Evolutionary conservation across 192 early-diverging fungal species (phyloP), one percentile per base, ranked within the genome.

Genomic region (Fimicolochytrium jonesii): DNA sequence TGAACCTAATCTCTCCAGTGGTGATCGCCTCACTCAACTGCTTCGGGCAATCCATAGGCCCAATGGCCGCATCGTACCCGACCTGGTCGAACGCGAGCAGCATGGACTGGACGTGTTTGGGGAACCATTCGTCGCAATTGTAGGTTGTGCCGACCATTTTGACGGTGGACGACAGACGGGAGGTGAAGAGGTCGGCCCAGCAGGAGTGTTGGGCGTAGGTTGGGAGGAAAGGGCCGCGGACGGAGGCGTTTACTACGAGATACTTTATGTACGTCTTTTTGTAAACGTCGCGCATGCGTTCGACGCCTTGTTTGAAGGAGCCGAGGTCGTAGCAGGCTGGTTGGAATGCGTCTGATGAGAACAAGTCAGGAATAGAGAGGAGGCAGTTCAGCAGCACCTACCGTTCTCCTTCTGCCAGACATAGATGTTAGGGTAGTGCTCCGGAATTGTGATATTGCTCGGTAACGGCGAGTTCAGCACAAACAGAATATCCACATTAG

Each of bases 191-290:
- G 29, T 58, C 56, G 37, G 42, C 25, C 56, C 56, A 58, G 56
- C 56, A 58, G 35, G 37, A 13, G 15, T 18, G 37, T n/a, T n/a
- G n/a, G 20, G 13, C 25, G 56, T 58, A 31, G 3, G 56, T 22
- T 20, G 56, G 56, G 4, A 39, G 56, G 56, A 58, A 58, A 2
- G 56, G 56, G 2, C 56, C 56, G 13, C 56, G 56, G 30, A 58
- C 41, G 9, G 56, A 58, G 13, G 56, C 56, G 39, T 58, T 58
- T 20, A 58, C 11, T 3, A 58, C 4, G 37, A 58, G 18, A 42
- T 58, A 58, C 13, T 31, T 20, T 18, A 7, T 41, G 42, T 58
- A 58, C 23, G 35, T 30, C 18, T 31, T 41, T n/a, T 28, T 28
- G 56, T 58, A 31, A 2, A 17, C 30, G 22, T 41, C 15, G 10